phyloP scores from a whole-genome alignment of 1,139 yeast genomes.

The Blastobotrys capitulatus region DNA sequence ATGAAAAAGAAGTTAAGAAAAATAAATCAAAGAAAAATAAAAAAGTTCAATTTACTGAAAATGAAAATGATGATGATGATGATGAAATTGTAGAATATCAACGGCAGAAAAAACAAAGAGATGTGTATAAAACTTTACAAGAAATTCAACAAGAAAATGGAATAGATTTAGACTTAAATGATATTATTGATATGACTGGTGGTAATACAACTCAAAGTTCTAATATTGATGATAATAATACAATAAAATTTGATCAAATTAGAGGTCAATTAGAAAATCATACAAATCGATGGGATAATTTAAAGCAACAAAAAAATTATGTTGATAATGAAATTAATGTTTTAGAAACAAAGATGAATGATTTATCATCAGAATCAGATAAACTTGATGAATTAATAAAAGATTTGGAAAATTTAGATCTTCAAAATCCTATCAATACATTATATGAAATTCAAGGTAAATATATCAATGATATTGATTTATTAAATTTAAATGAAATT shows the following conservation, averaged over 20 bases:
- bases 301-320: slow-evolving; percentile 24
- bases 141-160: slow-evolving; percentile 40
- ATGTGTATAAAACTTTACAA: slow-evolving; percentile 36
- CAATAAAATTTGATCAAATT: slow-evolving; percentile 17
- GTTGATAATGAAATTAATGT: slow-evolving; percentile 22
- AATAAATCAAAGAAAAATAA: slow-evolving; percentile 19
- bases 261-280: slow-evolving; percentile 26
- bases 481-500: slow-evolving; percentile 25
- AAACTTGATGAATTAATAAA: background rate
- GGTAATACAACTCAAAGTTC: background rate
- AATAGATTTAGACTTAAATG: slow-evolving; percentile 34
- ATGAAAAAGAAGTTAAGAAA: too few relatives aligned
- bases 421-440: slow-evolving; percentile 11
- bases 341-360: slow-evolving; percentile 20
- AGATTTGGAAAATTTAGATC: background rate
- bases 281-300: slow-evolving; percentile 27
- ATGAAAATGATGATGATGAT: slow-evolving; percentile 4
- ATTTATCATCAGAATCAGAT: background rate
- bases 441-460: slow-evolving; percentile 27
- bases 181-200: slow-evolving; percentile 30
- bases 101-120: slow-evolving; percentile 18
- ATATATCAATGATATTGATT: slow-evolving; percentile 18
- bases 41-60: slow-evolving; percentile 16
- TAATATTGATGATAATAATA: background rate
- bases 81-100: slow-evolving; percentile 6